phyloP scores from a whole-genome alignment of 176 grass and related monocot genomes.

The Oryza rufipogon region DNA sequence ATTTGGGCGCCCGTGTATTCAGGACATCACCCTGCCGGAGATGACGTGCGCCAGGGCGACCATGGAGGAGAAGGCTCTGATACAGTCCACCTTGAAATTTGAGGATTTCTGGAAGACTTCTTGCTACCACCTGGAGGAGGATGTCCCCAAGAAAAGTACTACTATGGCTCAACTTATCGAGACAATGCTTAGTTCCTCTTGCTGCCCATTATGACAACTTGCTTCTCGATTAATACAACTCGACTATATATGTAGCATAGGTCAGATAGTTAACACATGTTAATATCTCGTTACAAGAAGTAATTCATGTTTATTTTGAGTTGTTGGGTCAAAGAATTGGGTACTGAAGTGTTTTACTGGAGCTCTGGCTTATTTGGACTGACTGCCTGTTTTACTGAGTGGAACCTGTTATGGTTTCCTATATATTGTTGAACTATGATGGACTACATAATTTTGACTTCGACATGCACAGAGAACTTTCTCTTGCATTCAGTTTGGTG shows the following conservation, averaged over 20 bases:
- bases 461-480: background rate
- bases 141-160: slow-evolving; percentile 54
- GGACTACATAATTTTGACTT: background rate
- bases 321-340: background rate
- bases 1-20: background rate
- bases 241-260: background rate
- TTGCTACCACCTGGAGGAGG: slow-evolving; percentile 56
- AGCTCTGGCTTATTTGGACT: background rate
- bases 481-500: background rate
- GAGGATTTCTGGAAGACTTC: slow-evolving; percentile 63
- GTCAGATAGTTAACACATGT: background rate
- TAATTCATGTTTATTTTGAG: slow-evolving; percentile 14
- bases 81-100: slow-evolving; percentile 18
- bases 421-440: background rate
- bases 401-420: background rate
- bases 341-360: background rate
- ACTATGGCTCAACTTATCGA: background rate
- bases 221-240: slow-evolving; percentile 10
- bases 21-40: slow-evolving; percentile 46
- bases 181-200: background rate
- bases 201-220: background rate
- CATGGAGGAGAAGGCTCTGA: slow-evolving; percentile 38
- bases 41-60: slow-evolving; percentile 33
- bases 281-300: no score
- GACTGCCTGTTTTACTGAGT: background rate